Conservation (phyloP, 2,329 filamentous ascomycete species). For the Fusarium irregulare region DNA sequence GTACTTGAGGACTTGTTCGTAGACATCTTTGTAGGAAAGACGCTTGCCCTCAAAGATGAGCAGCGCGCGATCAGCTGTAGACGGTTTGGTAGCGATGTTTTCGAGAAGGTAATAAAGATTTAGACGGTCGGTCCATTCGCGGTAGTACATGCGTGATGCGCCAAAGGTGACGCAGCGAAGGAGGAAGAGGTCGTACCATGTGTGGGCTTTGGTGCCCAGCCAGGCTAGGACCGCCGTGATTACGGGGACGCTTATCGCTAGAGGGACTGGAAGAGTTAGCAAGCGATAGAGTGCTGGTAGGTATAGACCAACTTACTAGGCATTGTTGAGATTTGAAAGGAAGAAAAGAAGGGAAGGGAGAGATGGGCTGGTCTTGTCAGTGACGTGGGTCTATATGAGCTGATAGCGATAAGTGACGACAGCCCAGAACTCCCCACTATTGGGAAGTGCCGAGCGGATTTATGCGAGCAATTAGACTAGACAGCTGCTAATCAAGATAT, state of each 20-base stretch:
- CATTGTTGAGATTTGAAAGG: conserved; percentile 21
- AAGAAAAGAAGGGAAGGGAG: background rate
- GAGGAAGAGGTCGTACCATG: conserved; percentile 74
- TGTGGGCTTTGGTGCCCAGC: conserved; percentile 75
- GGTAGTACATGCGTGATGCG: conserved; percentile 55
- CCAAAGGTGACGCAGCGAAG: conserved; percentile 65
- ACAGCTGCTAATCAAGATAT: no score
- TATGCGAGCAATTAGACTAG: background rate
- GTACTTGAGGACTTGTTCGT: conserved; percentile 76
- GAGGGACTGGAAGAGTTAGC: conserved; percentile 56
- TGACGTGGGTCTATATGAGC: conserved; percentile 35
- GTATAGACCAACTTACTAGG: conserved; percentile 16
- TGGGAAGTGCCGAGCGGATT: conserved; percentile 10
- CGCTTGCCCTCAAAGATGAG: conserved; percentile 75
- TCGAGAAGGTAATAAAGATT: conserved; percentile 84
- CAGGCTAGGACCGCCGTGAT: conserved; percentile 78
- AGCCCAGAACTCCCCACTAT: conserved; percentile 27
- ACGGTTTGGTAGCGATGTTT: conserved; percentile 64
- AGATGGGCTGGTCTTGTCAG: background rate
- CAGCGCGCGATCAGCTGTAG: conserved; percentile 66
- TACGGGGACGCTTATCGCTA: conserved; percentile 68
- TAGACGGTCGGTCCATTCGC: conserved; percentile 68
- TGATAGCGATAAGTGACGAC: conserved; percentile 41
- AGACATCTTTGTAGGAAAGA: conserved; percentile 81
- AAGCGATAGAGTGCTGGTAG: background rate